Percentiles rank a stretch among this genome's conserved stretches.
phyloP scores from a whole-genome alignment of 208 protist genomes.

The Entamoeba histolytica region DNA sequence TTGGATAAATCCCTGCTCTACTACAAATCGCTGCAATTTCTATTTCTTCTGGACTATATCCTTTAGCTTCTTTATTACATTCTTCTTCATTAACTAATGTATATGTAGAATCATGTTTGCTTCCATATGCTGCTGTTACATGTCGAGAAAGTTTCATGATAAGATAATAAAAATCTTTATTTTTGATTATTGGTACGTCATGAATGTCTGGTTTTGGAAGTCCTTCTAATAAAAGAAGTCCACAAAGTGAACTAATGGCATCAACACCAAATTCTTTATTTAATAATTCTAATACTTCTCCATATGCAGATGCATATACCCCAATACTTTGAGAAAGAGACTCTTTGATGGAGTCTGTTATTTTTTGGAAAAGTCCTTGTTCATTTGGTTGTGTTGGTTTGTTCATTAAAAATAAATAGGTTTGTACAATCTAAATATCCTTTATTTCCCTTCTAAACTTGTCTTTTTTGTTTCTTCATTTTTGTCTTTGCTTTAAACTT shows the following conservation, averaged over 20 bases:
- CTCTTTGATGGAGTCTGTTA: background rate
- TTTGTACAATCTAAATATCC: too few species aligned
- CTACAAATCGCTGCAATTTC: background rate
- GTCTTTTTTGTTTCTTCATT: too few species aligned
- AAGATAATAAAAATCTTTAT: background rate
- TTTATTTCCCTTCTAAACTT: too few species aligned
- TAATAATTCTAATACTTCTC: background rate
- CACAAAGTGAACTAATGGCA: background rate
- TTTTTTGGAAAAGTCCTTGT: too few species aligned
- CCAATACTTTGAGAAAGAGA: background rate
- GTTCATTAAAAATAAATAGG: too few species aligned
- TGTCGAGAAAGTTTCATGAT: background rate
- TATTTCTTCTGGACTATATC: background rate
- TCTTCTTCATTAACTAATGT: background rate
- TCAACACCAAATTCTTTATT: background rate
- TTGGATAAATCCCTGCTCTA: background rate
- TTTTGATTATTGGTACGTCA: background rate
- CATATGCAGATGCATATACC: background rate
- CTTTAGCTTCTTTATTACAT: background rate
- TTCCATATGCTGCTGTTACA: background rate
- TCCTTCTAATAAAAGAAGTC: background rate
- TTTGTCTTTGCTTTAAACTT: too few species aligned
- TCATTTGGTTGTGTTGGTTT: too few species aligned
- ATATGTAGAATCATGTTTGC: background rate
- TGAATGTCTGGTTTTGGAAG: background rate